These are phyloP conservation scores for Saururus chinensis DNA, from an alignment of 164 flowering plant species.

Conservation along the genomic window DNA sequence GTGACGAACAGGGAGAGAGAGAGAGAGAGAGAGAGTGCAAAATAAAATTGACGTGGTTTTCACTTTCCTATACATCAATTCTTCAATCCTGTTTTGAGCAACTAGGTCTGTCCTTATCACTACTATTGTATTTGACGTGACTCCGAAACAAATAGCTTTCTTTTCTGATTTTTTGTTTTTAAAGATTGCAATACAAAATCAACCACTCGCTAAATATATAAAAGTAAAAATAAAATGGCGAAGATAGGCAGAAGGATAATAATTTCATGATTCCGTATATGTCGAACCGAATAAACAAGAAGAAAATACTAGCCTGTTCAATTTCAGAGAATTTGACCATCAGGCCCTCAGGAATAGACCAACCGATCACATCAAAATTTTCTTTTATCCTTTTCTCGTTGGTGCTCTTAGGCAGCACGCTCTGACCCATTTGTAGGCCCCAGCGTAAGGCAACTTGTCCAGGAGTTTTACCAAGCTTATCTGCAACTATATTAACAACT, in stretches of 20 bases:
- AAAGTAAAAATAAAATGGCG: no score
- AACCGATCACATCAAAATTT: conserved; percentile 42
- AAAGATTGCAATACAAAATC: no score
- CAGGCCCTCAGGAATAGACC: conserved; percentile 54
- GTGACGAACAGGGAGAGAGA: no score
- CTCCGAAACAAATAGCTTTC: no score
- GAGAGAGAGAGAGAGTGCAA: no score
- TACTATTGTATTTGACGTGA: no score
- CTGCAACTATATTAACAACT: conserved; percentile 33
- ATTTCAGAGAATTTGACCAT: conserved; percentile 35
- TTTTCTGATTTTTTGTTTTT: no score
- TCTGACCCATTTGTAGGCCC: conserved; percentile 82
- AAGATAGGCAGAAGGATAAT: not conserved
- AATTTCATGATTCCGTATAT: not conserved
- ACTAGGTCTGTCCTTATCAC: no score
- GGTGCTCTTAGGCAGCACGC: conserved; percentile 74
- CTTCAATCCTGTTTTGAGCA: no score
- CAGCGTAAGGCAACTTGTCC: conserved; percentile 75
- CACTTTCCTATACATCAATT: no score
- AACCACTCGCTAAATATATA: no score
- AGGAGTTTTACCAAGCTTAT: conserved; percentile 62
- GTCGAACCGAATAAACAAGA: not conserved
- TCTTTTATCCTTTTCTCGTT: conserved; percentile 50
- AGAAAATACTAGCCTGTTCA: conserved; percentile 35
- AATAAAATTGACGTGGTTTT: no score